Conservation (phyloP, 345 rosid species). For the Rhodamnia argentea region DNA sequence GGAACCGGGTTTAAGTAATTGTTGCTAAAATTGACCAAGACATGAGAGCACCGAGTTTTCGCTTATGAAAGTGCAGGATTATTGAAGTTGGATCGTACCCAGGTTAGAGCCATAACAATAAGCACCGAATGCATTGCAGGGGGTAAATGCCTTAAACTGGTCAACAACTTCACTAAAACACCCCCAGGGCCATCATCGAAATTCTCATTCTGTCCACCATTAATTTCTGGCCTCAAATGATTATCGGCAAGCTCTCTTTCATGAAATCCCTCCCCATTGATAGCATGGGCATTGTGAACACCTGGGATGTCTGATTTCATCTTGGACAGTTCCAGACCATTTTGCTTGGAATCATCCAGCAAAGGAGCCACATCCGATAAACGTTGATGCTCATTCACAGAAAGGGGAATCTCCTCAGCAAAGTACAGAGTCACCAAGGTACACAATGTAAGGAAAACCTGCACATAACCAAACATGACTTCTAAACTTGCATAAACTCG, state of each 20-base stretch:
- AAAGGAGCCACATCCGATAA: slow-evolving; percentile 80
- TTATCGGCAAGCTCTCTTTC: slow-evolving; percentile 25
- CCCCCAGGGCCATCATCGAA: slow-evolving; percentile 81
- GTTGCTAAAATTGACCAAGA: not conserved
- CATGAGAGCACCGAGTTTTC: not conserved
- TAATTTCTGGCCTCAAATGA: slow-evolving; percentile 21
- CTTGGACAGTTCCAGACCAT: slow-evolving; percentile 36
- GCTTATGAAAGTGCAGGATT: not conserved
- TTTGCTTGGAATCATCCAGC: slow-evolving; percentile 40
- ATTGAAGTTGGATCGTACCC: slow-evolving; percentile 47
- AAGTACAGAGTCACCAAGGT: slow-evolving; percentile 76
- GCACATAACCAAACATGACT: slow-evolving; percentile 11
- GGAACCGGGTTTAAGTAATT: not conserved
- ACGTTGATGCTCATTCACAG: slow-evolving; percentile 21
- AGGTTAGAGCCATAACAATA: slow-evolving; percentile 87
- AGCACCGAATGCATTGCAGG: slow-evolving; percentile 93
- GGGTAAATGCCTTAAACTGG: slow-evolving; percentile 91
- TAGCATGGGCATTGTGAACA: slow-evolving; percentile 19
- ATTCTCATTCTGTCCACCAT: slow-evolving; percentile 34
- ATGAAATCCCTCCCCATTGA: slow-evolving; percentile 15
- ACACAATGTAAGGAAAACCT: slow-evolving; percentile 82
- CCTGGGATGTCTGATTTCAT: slow-evolving; percentile 18
- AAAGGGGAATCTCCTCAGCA: slow-evolving; percentile 79
- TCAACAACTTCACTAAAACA: slow-evolving; percentile 78
- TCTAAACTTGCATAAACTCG: not conserved